Conservation (phyloP, 2,329 filamentous ascomycete genomes). For the Aureobasidium uvarum region DNA sequence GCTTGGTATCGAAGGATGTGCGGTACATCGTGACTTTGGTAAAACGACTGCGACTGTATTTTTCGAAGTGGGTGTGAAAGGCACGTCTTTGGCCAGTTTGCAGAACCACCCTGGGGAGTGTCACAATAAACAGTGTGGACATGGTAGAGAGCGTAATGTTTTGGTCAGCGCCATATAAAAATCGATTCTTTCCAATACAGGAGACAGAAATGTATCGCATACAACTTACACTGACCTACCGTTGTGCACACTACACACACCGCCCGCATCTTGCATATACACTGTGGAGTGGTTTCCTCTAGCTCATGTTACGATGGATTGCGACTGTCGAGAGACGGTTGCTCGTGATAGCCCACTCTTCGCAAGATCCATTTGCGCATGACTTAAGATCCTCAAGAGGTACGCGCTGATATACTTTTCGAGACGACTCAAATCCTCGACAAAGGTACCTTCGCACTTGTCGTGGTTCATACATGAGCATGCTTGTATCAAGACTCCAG, state of each 20-base stretch:
- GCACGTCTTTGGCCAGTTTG: neutral
- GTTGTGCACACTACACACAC: too few relatives aligned
- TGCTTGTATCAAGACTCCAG: neutral
- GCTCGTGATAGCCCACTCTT: neutral
- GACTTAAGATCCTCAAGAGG: neutral
- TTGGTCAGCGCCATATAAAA: neutral
- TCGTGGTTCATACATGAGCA: neutral
- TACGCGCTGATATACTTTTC: neutral
- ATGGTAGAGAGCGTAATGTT: neutral
- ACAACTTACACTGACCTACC: neutral
- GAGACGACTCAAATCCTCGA: neutral
- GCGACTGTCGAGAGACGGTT: neutral
- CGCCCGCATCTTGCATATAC: neutral
- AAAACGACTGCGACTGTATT: neutral
- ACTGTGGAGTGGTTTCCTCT: neutral
- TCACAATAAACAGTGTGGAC: neutral
- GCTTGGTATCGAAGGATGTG: neutral
- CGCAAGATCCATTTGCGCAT: neutral
- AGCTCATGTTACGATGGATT: neutral
- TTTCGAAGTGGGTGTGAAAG: constrained; percentile 5
- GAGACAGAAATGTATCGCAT: neutral
- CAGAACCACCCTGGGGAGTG: neutral
- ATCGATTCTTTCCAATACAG: neutral
- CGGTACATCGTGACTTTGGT: neutral
- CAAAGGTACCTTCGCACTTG: neutral